Base-by-base conservation (phyloP, 2,329 filamentous ascomycete genomes). In the Exophiala mesophila region DNA sequence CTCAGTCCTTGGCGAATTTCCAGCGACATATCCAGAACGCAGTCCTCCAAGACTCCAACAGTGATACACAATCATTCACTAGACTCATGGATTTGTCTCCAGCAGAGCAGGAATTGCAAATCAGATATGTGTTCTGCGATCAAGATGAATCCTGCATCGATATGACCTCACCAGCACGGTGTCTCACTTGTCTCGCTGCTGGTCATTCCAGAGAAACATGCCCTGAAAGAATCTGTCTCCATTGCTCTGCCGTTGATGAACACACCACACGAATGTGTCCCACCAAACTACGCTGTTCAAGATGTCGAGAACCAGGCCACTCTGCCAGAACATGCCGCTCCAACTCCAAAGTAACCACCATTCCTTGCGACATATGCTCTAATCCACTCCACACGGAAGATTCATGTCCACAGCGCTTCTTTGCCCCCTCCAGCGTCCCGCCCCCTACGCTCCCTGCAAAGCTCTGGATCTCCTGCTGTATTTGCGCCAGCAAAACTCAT, bases 301-400 rank as follows among this genome's bases (percentile, higher is more conserved):
- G 77, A 56, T 87, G 83, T 60, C 72, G 69, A 35, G 76, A 82
- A 59, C 66, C 74, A 31, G 83, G 82, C 7, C 83, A 88, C 55
- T 53, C 56, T 37, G 61, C 63, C 13, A 53, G 60, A 1, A 53
- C 63, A 5, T 87, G 83, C 56, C 55, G 61, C 2, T 77, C 82
- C 49, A 77, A 78, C 47, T 67, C 84, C 12, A 72, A 71, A 48
- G 69, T 70, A 12, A 77, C 81, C 41, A 69, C 70, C 16, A 64
- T 73, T 34, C 70, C 72, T 2, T 88, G 83, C 58, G 75, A 76
- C 8, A 66, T 79, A 23, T 88, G 83, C 60, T 65, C 65, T 28
- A 71, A 71, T 5, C 50, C 56, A 3, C 66, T 72, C 6, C 83
- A 88, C 54, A 53, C 71, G 6, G 83, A 86, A 56, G 58, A 66